Evolutionary conservation across 2,329 filamentous ascomycete species (phyloP), one percentile per base, ranked within the genome.

Genomic region (Colletotrichum incanum): DNA sequence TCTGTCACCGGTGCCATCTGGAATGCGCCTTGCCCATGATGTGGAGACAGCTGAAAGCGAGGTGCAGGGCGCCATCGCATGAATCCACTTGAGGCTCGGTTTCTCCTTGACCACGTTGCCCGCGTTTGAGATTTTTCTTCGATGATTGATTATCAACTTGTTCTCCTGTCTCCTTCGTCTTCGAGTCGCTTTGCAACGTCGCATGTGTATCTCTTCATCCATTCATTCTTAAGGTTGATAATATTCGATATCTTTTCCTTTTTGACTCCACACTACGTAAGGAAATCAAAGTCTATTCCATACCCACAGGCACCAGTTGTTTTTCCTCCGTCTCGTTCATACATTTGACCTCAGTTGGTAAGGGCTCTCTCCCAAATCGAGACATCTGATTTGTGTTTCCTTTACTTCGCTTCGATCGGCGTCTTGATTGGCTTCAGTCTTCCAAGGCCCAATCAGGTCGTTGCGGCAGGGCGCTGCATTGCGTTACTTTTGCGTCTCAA

Each of bases 1-100:
- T 67, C 55, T 62, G 65, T 56, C 55, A 61, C 56, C 54, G 26
- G 56, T 23, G 39, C 56, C 65, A 45, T 49, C 23, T 45, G 26
- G 18, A 62, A 54, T 67, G 26, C 65, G 56, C 56, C 65, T 67
- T 62, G 56, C 45, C 41, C 34, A 20, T 18, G 43, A 54, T 20
- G 28, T 55, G 59, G 43, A 49, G 41, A 37, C 7, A 47, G 8
- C 43, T n/a, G 58, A 63, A 50, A 68, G 58, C 65, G 50, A 68
- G 43, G 50, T 55, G 28, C 65, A 49, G 47, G 28, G n/a, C 20
- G 14, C 20, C 31, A n/a, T 7, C 18, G 43, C 43, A 55, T 41
- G 31, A 31, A 34, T 43, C 34, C 6, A 12, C 6, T 54, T 56
- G 18, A 52, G 43, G 28, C 54, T 66, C 64, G 64, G 34, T 41